A percentile compares a stretch with the other conserved stretches of the same genome.
phyloP scores from a whole-genome alignment of 164 flowering plant species.

The Liquidambar formosana region DNA sequence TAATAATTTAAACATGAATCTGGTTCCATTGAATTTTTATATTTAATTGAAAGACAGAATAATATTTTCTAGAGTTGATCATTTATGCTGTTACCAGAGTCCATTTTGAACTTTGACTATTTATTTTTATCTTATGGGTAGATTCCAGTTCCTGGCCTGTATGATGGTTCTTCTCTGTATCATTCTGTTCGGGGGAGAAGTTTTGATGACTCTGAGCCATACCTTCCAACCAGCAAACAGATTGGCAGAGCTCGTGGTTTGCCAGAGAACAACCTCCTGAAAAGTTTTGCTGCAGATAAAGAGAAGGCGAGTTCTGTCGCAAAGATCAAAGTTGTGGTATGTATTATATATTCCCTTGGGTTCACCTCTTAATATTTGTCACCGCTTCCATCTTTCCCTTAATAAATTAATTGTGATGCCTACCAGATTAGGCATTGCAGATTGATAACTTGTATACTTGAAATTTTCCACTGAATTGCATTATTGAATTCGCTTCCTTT shows the following conservation, averaged over 20 bases:
- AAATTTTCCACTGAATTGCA: neutral
- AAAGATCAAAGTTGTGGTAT: constrained; percentile 57
- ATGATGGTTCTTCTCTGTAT: constrained; percentile 40
- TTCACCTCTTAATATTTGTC: neutral
- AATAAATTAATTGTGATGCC: neutral
- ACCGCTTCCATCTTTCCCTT: no score
- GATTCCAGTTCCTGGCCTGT: constrained; percentile 52
- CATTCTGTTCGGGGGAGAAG: constrained; percentile 62
- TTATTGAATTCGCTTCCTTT: neutral
- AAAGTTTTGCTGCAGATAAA: constrained; percentile 42
- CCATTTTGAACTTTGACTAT: neutral
- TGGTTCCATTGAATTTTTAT: no score
- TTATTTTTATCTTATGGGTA: constrained; percentile 17
- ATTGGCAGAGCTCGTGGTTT: constrained; percentile 41
- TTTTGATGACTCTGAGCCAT: constrained; percentile 79
- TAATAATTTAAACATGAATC: no score
- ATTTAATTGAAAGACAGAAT: no score
- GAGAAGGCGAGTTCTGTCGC: constrained; percentile 46
- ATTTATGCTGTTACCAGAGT: neutral
- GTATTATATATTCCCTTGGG: neutral
- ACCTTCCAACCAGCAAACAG: constrained; percentile 40
- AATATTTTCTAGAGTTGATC: no score
- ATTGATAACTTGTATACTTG: neutral
- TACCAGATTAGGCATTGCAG: neutral
- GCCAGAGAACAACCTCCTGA: constrained; percentile 39